Evolutionary conservation across 148 eudicot genomes (phyloP).

Genomic region (Selenicereus undatus): DNA sequence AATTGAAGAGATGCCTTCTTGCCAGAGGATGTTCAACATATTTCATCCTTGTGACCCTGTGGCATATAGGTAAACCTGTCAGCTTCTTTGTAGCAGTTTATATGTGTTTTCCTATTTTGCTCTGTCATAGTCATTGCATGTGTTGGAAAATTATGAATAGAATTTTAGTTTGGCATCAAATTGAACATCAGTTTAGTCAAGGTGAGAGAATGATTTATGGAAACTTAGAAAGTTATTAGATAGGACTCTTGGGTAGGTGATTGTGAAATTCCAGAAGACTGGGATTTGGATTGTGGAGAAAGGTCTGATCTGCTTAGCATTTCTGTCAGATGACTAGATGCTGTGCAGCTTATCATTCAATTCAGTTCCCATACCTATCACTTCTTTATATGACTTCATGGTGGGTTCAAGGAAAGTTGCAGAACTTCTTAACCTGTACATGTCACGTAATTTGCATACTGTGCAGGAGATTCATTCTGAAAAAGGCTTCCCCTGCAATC

Average conservation of each 20-base stretch:
- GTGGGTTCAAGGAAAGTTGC: too few relatives aligned
- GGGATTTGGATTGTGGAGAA: background rate
- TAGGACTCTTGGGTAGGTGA: background rate
- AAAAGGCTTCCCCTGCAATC: too few relatives aligned
- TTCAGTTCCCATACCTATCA: too few relatives aligned
- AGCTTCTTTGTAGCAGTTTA: constrained; percentile 7
- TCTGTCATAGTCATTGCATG: constrained; percentile 10
- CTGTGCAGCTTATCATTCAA: too few relatives aligned
- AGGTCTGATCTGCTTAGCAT: too few relatives aligned
- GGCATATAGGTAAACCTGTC: constrained; percentile 68
- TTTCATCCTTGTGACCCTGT: constrained; percentile 99
- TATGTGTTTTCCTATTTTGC: background rate
- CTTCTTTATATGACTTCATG: too few relatives aligned
- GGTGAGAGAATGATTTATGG: background rate
- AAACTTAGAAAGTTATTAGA: background rate
- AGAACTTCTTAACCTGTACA: too few relatives aligned
- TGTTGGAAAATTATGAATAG: background rate
- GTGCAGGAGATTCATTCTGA: too few relatives aligned
- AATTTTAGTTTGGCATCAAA: background rate
- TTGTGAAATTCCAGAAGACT: background rate
- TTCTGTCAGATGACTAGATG: too few relatives aligned
- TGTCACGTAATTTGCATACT: too few relatives aligned
- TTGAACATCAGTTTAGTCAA: too few relatives aligned
- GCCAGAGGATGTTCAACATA: constrained; percentile 86
- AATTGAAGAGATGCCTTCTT: constrained; percentile 90